These are phyloP conservation scores for Didymella segeticola DNA, from an alignment of 2,329 filamentous ascomycete genomes.

Conservation along the genomic window DNA sequence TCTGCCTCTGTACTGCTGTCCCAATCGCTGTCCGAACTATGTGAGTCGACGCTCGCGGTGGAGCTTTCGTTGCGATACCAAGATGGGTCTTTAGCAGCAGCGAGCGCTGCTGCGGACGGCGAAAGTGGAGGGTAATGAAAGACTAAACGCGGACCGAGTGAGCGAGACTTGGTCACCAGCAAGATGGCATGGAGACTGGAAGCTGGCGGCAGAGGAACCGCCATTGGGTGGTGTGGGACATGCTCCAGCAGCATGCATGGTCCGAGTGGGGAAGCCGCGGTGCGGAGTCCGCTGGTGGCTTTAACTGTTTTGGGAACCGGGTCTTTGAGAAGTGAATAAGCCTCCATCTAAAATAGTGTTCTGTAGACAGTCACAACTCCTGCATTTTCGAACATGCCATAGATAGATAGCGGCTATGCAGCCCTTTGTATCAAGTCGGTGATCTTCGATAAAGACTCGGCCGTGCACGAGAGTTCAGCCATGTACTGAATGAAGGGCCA, in stretches of 20 bases:
- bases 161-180: conserved; percentile 49
- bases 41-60: conserved; percentile 43
- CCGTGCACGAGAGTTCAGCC: no score
- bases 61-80: conserved; percentile 49
- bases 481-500: no score
- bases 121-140: conserved; percentile 53
- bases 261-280: conserved; percentile 8
- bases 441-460: no score
- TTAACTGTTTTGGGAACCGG: conserved; percentile 19
- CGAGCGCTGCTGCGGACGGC: conserved; percentile 43
- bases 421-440: no score
- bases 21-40: conserved; percentile 47
- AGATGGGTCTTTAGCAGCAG: conserved; percentile 39
- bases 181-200: conserved; percentile 51
- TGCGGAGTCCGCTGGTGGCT: conserved; percentile 26
- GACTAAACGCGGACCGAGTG: conserved; percentile 49
- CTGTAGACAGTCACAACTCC: no score
- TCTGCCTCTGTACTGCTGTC: conserved; percentile 45
- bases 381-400: no score
- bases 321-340: no score
- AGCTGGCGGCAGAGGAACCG: conserved; percentile 43
- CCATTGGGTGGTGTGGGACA: conserved; percentile 28
- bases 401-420: no score
- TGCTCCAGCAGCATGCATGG: neutral
- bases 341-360: no score